Evolutionary conservation across 352 stramenopile genomes (phyloP).

Genomic region (Globisporangium orthogonon): DNA sequence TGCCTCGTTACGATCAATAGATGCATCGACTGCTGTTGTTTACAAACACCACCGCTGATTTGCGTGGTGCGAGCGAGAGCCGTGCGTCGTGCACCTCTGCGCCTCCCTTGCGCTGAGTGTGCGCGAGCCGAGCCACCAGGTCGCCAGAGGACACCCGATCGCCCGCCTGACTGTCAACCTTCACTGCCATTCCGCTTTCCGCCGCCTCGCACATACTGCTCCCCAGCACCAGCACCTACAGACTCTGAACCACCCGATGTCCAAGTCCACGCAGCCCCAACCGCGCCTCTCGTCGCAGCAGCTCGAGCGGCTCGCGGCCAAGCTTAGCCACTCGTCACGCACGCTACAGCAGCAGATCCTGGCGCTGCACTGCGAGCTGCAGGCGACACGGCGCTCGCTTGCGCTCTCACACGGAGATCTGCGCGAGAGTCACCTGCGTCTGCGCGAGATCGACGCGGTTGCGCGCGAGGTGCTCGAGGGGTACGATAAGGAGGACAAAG

Average conservation of each 20-base stretch:
- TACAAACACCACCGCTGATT: background rate
- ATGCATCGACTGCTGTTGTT: background rate
- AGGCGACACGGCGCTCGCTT: slow-evolving; percentile 28
- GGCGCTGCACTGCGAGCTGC: slow-evolving; percentile 27
- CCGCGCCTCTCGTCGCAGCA: slow-evolving; percentile 10
- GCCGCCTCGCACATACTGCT: background rate
- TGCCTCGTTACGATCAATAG: too few species aligned
- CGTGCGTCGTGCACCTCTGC: background rate
- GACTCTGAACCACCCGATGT: background rate
- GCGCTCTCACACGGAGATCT: slow-evolving; percentile 44
- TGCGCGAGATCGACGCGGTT: slow-evolving; percentile 63
- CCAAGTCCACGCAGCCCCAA: slow-evolving; percentile 5
- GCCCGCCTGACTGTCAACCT: background rate
- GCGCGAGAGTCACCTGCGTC: slow-evolving; percentile 36
- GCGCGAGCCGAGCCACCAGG: background rate
- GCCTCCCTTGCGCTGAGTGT: background rate
- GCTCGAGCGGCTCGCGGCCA: slow-evolving; percentile 39
- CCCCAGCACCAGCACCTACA: background rate
- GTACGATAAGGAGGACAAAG: slow-evolving; percentile 19
- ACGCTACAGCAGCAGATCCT: slow-evolving; percentile 35
- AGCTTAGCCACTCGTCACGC: slow-evolving; percentile 42
- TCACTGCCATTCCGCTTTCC: slow-evolving; percentile 1
- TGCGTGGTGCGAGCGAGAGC: background rate
- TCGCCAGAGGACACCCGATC: background rate
- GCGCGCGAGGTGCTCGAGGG: slow-evolving; percentile 44